Percentiles rank a stretch among this genome's conserved stretches.
phyloP scores from a whole-genome alignment of 352 stramenopile species.

The Pythium dissotocum region DNA sequence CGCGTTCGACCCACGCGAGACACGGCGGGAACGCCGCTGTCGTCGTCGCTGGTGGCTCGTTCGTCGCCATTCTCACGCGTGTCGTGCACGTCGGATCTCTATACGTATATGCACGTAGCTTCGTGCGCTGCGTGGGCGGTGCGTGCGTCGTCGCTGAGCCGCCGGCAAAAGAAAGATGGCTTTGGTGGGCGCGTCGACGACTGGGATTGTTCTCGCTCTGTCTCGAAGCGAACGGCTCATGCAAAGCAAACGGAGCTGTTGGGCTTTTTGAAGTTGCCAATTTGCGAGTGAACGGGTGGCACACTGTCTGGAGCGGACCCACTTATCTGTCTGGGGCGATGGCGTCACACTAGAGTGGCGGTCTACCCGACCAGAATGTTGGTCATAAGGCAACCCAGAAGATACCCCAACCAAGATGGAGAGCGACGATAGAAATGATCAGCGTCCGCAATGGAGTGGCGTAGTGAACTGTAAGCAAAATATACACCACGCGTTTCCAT shows the following conservation, averaged over 20 bases:
- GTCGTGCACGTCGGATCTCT: neutral
- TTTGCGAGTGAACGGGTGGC: conserved; percentile 19
- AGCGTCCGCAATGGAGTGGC: too few relatives aligned
- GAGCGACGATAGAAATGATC: neutral
- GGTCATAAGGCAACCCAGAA: neutral
- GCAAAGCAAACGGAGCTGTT: conserved; percentile 5
- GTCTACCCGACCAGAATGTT: neutral
- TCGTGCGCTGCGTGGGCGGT: neutral
- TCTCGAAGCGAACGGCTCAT: neutral
- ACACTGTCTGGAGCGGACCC: conserved; percentile 24
- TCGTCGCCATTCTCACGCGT: conserved; percentile 10
- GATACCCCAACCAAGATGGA: neutral
- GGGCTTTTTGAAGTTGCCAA: conserved; percentile 28
- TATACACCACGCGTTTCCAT: conserved; percentile 18
- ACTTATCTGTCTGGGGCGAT: conserved; percentile 16
- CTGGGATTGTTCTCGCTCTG: conserved; percentile 25
- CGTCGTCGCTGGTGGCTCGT: conserved; percentile 7
- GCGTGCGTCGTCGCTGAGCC: neutral
- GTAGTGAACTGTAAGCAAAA: conserved; percentile 11
- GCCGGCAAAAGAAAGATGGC: neutral
- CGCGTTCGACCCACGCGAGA: conserved; percentile 78
- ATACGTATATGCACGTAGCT: neutral
- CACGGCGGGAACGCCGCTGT: conserved; percentile 38
- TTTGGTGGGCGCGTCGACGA: neutral
- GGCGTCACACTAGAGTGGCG: conserved; percentile 8